phyloP scores from a whole-genome alignment of 768 basidiomycete species.

The Floccularia luteovirens region DNA sequence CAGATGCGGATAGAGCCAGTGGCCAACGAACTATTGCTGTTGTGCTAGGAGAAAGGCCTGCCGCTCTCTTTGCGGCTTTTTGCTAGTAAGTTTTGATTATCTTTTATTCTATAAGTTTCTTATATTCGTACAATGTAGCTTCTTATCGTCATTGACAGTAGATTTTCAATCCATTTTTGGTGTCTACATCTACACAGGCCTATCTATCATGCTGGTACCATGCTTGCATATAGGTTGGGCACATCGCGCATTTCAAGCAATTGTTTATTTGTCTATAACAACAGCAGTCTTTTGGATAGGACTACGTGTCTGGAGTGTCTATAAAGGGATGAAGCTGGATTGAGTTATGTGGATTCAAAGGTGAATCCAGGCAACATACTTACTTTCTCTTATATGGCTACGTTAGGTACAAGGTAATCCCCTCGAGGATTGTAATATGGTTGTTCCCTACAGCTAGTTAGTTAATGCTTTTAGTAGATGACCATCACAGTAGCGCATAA shows the following conservation, averaged over 20 bases:
- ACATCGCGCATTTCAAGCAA: constrained; percentile 6
- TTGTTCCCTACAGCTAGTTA: too few relatives aligned
- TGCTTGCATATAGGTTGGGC: constrained; percentile 5
- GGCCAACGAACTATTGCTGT: constrained; percentile 9
- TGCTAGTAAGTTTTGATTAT: constrained; percentile 8
- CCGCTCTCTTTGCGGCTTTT: constrained; percentile 6
- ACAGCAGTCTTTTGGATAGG: constrained; percentile 5
- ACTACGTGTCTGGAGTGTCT: constrained; percentile 1
- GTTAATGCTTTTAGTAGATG: too few relatives aligned
- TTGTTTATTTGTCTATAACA: constrained; percentile 6
- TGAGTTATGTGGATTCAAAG: too few relatives aligned
- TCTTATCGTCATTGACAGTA: constrained; percentile 5
- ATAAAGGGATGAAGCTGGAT: background rate
- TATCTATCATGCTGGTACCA: constrained; percentile 5
- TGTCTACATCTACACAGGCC: constrained; percentile 6
- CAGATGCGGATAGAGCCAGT: constrained; percentile 7
- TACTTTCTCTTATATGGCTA: too few relatives aligned
- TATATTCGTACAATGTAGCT: background rate
- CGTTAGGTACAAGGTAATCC: too few relatives aligned
- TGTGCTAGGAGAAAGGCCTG: constrained; percentile 5
- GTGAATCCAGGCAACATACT: too few relatives aligned
- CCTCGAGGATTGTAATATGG: too few relatives aligned
- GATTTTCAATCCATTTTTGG: constrained; percentile 6
- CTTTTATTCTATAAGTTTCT: background rate
- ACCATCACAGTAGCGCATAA: too few relatives aligned